Evolutionary conservation across 257 asterid species (phyloP), one percentile per base, ranked within the genome.

Genomic region (Solanum sejunctum): DNA sequence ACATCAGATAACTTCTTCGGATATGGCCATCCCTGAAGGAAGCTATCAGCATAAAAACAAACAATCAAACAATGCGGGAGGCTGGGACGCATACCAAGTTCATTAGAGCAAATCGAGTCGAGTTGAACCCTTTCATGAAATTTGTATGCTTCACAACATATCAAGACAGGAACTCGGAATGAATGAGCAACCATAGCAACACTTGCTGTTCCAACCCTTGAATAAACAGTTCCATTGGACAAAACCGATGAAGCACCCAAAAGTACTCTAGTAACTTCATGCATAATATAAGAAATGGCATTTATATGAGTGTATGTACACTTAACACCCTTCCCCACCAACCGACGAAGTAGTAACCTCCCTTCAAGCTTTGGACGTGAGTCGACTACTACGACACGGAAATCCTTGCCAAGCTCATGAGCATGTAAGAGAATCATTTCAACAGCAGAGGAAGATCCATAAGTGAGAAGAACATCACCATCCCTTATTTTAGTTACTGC

Each of bases 101-200:
- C 99, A 89, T 95, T 95, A 75, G 93, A 91, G 93, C 98, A 94
- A 86, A 95, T 93, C 75, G 99, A 95, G 89, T 95, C 98, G 28
- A 95, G 99, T 87, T 95, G 99, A 89, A 95, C 98, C 92, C 98
- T 93, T 84, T 94, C 95, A 45, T 94, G 95, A 88, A 95, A 95
- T 85, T 95, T 95, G 88, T 95, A 95, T 23, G 99, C 98, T 88
- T 95, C 99, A 85, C 98, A 94, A 80, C 99, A 94, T 85, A 95
- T 85, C 87, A 94, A 87, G 71, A 95, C 98, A 0, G 99, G 99
- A 85, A 92, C 92, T 12, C 70, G 92, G 86, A 92, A 94, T 86
- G 93, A 97, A 89, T 94, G 91, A 85, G 99, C 98, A 87, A 95
- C 98, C 99, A 94, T 94, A 54, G 99, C 98, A 85, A 94, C 97